Evolutionary conservation across 2,329 filamentous ascomycete genomes (phyloP).

Genomic region (Diaporthe eres): DNA sequence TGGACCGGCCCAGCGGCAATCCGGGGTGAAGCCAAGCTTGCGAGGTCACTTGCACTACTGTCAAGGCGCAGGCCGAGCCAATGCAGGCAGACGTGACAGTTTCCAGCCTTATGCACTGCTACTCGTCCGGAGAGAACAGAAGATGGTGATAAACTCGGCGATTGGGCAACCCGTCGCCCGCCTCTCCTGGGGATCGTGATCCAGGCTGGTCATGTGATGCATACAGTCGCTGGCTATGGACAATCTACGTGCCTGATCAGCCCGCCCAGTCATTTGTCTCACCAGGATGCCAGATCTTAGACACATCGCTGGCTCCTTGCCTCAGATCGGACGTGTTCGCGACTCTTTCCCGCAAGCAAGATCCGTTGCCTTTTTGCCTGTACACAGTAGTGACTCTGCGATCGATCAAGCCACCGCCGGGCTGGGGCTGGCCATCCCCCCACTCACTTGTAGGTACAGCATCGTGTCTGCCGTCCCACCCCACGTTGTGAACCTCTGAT

Average conservation of each 20-base stretch:
- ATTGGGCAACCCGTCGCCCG: neutral
- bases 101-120: neutral
- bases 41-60: neutral
- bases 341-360: too few species aligned
- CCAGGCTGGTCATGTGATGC: neutral
- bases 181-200: neutral
- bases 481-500: neutral
- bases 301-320: neutral
- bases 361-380: too few species aligned
- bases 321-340: neutral
- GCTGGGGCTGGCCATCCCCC: neutral
- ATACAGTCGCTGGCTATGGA: neutral
- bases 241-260: neutral
- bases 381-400: neutral
- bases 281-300: neutral
- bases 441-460: neutral
- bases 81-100: conserved; percentile 5
- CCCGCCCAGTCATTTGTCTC: neutral
- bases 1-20: conserved; percentile 3
- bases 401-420: neutral
- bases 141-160: neutral
- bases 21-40: conserved; percentile 6
- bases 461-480: neutral
- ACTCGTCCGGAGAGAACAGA: neutral
- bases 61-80: neutral